Evolutionary conservation across 352 stramenopile species (phyloP).

Genomic region (Phytophthora cryptogea): DNA sequence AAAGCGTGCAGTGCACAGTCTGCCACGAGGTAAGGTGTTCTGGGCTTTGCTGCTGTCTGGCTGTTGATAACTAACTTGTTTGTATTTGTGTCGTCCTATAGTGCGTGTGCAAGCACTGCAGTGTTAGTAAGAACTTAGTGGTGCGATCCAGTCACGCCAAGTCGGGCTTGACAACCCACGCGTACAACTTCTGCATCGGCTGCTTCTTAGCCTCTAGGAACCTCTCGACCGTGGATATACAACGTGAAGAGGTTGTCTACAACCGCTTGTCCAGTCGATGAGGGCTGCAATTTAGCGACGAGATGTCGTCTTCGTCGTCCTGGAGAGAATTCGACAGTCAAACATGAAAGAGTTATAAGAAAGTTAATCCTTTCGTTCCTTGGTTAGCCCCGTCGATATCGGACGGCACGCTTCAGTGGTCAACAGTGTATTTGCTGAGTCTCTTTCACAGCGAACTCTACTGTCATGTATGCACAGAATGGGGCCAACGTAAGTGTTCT

Average conservation of each 20-base stretch:
- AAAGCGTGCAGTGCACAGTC: slow-evolving; percentile 24
- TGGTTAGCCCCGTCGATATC: no score
- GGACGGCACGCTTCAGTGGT: no score
- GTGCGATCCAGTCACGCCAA: slow-evolving; percentile 18
- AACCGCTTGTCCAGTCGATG: slow-evolving; percentile 5
- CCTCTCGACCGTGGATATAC: slow-evolving; percentile 29
- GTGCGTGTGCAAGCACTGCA: slow-evolving; percentile 33
- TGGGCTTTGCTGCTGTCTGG: background rate
- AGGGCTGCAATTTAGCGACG: background rate
- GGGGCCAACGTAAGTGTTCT: slow-evolving; percentile 40
- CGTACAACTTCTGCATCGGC: slow-evolving; percentile 44
- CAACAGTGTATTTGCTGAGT: no score
- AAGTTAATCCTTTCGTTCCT: no score
- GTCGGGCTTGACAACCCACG: slow-evolving; percentile 17
- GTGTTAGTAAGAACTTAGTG: slow-evolving; percentile 30
- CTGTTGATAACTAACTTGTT: slow-evolving; percentile 5
- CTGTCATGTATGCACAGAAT: slow-evolving; percentile 32
- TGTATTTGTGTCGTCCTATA: slow-evolving; percentile 3
- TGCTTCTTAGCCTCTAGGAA: slow-evolving; percentile 41
- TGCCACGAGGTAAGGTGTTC: slow-evolving; percentile 23
- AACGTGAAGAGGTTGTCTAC: slow-evolving; percentile 41
- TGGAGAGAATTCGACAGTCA: background rate
- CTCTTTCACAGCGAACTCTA: background rate
- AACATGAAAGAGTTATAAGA: background rate
- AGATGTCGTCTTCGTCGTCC: background rate